Conservation (phyloP, 192 early-diverging fungal species). For the Backusella westeae region DNA sequence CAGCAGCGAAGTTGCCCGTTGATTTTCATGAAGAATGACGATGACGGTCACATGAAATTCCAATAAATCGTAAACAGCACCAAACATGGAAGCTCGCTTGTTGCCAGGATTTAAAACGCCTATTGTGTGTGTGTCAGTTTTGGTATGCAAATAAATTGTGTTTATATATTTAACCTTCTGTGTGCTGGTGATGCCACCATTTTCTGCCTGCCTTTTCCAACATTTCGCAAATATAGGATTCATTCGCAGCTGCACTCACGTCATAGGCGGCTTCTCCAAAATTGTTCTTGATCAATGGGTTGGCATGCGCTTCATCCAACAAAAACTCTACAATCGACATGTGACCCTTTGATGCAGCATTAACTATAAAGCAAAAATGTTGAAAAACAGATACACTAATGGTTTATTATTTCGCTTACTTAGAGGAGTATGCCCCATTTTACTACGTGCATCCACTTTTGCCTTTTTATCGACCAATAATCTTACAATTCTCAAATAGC, state of each 20-base stretch:
- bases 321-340: slow-evolving; percentile 62
- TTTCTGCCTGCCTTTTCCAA: slow-evolving; percentile 54
- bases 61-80: slow-evolving; percentile 42
- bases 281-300: slow-evolving; percentile 62
- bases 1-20: slow-evolving; percentile 55
- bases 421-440: slow-evolving; percentile 69
- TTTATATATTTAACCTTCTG: neutral
- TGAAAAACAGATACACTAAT: too few species aligned
- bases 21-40: slow-evolving; percentile 66
- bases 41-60: slow-evolving; percentile 56
- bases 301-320: slow-evolving; percentile 53
- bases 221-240: slow-evolving; percentile 66
- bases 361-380: slow-evolving; percentile 43
- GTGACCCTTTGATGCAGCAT: slow-evolving; percentile 70
- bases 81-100: slow-evolving; percentile 23
- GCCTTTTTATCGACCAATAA: slow-evolving; percentile 60
- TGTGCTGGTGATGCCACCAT: slow-evolving; percentile 23
- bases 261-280: slow-evolving; percentile 78
- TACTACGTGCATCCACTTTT: slow-evolving; percentile 58
- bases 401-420: slow-evolving; percentile 40
- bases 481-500: slow-evolving; percentile 53
- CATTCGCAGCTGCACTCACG: slow-evolving; percentile 64
- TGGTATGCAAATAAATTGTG: neutral
- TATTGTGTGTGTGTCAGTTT: neutral
- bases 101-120: slow-evolving; percentile 13